Evolutionary conservation across 345 rosid genomes (phyloP), one percentile per base, ranked within the genome.

Genomic region (Rhodamnia rubescens): DNA sequence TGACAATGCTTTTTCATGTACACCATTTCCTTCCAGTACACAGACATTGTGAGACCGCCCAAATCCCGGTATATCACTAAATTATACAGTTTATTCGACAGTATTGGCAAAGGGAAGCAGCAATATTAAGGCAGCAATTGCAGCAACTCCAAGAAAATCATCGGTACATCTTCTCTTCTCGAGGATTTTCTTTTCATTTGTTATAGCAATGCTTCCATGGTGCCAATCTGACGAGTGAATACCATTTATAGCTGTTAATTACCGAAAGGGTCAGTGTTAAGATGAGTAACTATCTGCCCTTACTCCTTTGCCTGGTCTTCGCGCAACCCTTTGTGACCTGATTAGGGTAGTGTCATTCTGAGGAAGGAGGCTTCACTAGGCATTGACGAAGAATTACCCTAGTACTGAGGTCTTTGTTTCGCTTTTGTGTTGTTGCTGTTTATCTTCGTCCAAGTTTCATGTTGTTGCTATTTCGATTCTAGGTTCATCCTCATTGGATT

Each of bases 101-200:
- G 98, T 93, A 90, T 84, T 96, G 98, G 99, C 96, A 93, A 85
- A 92, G 89, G 85, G 99, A 95, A 91, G 94, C 93, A 75, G 94
- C 92, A 83, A 86, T 91, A 84, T 88, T 96, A 85, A 94, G 93
- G 89, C 92, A 90, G 69, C 98, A 96, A 74, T 91, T 96, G 82
- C 95, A 93, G 49, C 89, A 85, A 87, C 89, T 96, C 91, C 95
- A 93, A 86, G 98, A 92, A 84, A 96, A 87, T 89, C 98, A 96
- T 84, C 86, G 98, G 99, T 95, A 91, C 85, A 85, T 86, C 83
- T 83, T 47, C 36, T 55, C 40, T 40, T 42, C 44, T 36, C 78
- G 29, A 36, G 80, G 47, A 18, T 42, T 49, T 53, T 51, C 53
- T 10, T 32, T 26, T n/a, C 56, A n/a, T 82, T 82, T 53, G 13